Base-by-base conservation (phyloP, 306 rosid genomes). In the Pyrus bretschneideri region DNA sequence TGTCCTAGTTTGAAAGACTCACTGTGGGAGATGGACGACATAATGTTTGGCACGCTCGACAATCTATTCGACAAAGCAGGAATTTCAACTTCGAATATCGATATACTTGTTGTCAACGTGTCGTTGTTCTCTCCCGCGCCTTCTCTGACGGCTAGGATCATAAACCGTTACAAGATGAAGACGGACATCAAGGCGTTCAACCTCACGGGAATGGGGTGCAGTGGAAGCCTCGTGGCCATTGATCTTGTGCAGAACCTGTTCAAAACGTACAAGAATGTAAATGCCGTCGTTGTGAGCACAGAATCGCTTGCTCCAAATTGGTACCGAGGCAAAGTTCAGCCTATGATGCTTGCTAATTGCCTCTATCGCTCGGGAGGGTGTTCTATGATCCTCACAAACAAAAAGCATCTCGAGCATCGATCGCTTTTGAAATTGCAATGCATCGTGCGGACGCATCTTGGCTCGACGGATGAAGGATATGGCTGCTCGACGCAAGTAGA, bases 131-230 rank as follows among this genome's bases (percentile, higher is more conserved):
- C 97, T 25, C 93, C 97, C 0, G 70, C 86, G 0, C 98, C 98
- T 10, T 93, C 96, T 25, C 87, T 93, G 19, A 71, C 97, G 1
- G 72, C 97, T 0, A 83, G 97, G 4, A 89, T 93, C 15, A 69
- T 93, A 21, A 89, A 91, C 86, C 79, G 82, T 51, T 93, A 93
- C 97, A 89, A 85, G 68, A 91, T 89, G 98, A 86, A 89, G 72
- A 80, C 81, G 12, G 83, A 85, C 35, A 23, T 93, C 1, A 91
- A 88, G 79, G 72, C 85, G 12, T 85, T 85, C 73, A 93, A 91
- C 76, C 93, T 93, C 33, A 44, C 97, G 0, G 98, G 98, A 35
- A 93, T 91, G 93, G 98, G 98, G 1, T 93, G 97, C 59, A 89
- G 96, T 79, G 96, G 89, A 17, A 93, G 97, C 69, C 86, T 93